phyloP scores from a whole-genome alignment of 148 eudicot genomes.

The Simmondsia chinensis region DNA sequence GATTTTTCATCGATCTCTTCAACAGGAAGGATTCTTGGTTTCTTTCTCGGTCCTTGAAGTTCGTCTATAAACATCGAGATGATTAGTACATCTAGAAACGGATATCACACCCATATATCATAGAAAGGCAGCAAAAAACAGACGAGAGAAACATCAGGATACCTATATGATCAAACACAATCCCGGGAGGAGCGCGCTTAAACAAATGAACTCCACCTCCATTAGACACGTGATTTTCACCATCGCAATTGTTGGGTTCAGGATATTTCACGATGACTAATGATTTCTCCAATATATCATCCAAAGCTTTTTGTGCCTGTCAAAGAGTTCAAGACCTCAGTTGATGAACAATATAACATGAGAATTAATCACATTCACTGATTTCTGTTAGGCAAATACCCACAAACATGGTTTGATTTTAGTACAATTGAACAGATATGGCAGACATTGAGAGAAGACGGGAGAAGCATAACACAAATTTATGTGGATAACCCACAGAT shows the following conservation, averaged over 20 bases:
- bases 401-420: no score
- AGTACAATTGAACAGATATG: no score
- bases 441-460: no score
- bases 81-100: no score
- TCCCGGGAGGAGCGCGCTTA: conserved; percentile 68
- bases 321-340: conserved; percentile 2
- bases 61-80: conserved; percentile 35
- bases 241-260: conserved; percentile 7
- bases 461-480: no score
- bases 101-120: neutral
- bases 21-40: conserved; percentile 65
- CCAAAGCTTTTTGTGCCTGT: conserved; percentile 71
- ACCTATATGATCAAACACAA: conserved; percentile 74
- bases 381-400: no score
- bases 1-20: conserved; percentile 70
- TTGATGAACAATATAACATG: neutral
- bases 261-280: conserved; percentile 40
- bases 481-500: no score
- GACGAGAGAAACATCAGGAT: neutral
- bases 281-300: conserved; percentile 50
- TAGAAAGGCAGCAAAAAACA: neutral
- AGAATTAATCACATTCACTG: no score
- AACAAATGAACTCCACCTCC: conserved; percentile 66
- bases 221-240: conserved; percentile 16
- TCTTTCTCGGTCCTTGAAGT: conserved; percentile 56